Evolutionary conservation across 2,329 filamentous ascomycete genomes (phyloP).

Genomic region (Neophaeococcomyces mojaviensis): DNA sequence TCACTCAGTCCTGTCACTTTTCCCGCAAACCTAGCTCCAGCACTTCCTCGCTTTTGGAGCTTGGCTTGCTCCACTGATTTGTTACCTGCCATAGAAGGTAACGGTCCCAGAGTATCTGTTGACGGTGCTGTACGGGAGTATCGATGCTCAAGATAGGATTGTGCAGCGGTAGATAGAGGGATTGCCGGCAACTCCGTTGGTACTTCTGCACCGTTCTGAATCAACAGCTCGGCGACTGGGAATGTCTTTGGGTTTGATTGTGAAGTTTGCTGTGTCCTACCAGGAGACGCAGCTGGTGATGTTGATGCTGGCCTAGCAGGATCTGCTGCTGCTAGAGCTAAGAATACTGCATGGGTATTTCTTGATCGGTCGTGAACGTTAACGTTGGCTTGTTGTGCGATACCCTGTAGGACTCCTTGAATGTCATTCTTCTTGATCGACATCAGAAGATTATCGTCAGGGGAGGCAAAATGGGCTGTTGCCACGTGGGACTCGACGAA

Average conservation of each 20-base stretch:
- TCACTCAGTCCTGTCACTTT: constrained; percentile 39
- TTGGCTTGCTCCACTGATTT: constrained; percentile 47
- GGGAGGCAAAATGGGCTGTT: constrained; percentile 61
- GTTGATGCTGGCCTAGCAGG: constrained; percentile 62
- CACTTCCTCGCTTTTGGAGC: constrained; percentile 71
- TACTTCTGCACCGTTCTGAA: constrained; percentile 90
- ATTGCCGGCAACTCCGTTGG: constrained; percentile 69
- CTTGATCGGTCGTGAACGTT: constrained; percentile 81
- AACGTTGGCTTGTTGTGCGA: constrained; percentile 78
- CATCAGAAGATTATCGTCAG: constrained; percentile 83
- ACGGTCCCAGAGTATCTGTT: constrained; percentile 52
- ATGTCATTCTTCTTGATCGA: constrained; percentile 96
- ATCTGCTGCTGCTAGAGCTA: constrained; percentile 87
- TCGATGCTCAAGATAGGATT: constrained; percentile 77
- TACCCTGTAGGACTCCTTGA: constrained; percentile 80
- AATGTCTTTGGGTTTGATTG: constrained; percentile 55
- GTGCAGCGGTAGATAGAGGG: constrained; percentile 71
- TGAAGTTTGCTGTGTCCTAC: constrained; percentile 34
- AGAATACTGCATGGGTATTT: constrained; percentile 79
- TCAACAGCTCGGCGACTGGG: constrained; percentile 78
- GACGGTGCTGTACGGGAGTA: constrained; percentile 38
- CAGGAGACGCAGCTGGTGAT: constrained; percentile 32
- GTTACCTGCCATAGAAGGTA: constrained; percentile 47
- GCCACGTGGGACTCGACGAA: constrained; percentile 71
- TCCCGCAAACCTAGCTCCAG: constrained; percentile 59